Evolutionary conservation across 2,329 filamentous ascomycete genomes (phyloP).

Genomic region (Ascomycota sp.): DNA sequence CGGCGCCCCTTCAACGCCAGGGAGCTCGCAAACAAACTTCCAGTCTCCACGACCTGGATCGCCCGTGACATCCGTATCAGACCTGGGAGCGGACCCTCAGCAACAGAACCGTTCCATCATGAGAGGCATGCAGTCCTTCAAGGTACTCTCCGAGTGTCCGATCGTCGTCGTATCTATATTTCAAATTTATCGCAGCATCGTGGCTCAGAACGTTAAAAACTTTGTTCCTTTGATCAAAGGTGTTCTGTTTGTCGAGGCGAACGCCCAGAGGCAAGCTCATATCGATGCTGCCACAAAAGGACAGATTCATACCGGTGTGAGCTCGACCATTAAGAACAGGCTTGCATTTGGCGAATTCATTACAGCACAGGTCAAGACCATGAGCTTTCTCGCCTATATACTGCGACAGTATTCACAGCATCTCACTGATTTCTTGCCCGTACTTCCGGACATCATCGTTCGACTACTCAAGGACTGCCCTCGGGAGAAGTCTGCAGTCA

Average conservation of each 20-base stretch:
- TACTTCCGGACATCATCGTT: slow-evolving; percentile 72
- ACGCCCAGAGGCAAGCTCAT: slow-evolving; percentile 81
- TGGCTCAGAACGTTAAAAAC: slow-evolving; percentile 63
- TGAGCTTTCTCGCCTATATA: slow-evolving; percentile 92
- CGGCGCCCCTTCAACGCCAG: slow-evolving; percentile 42
- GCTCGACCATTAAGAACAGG: slow-evolving; percentile 77
- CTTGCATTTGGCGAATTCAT: slow-evolving; percentile 94
- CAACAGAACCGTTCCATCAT: slow-evolving; percentile 61
- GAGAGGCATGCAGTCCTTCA: slow-evolving; percentile 97
- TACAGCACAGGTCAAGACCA: slow-evolving; percentile 93
- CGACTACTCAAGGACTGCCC: slow-evolving; percentile 83
- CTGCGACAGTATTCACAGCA: slow-evolving; percentile 72
- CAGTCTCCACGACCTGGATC: slow-evolving; percentile 80
- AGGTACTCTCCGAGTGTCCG: slow-evolving; percentile 87
- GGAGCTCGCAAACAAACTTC: slow-evolving; percentile 45
- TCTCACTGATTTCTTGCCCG: slow-evolving; percentile 66
- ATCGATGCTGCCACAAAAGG: slow-evolving; percentile 57
- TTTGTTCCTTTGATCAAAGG: slow-evolving; percentile 90
- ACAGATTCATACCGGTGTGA: slow-evolving; percentile 78
- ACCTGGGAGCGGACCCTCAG: slow-evolving; percentile 60
- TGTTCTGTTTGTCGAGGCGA: slow-evolving; percentile 70
- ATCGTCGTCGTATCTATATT: slow-evolving; percentile 98
- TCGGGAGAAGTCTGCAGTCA: slow-evolving; percentile 72
- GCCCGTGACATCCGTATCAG: slow-evolving; percentile 59
- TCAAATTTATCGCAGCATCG: slow-evolving; percentile 66